phyloP scores from a whole-genome alignment of 768 basidiomycete genomes.

The Lanmaoa rubissima region DNA sequence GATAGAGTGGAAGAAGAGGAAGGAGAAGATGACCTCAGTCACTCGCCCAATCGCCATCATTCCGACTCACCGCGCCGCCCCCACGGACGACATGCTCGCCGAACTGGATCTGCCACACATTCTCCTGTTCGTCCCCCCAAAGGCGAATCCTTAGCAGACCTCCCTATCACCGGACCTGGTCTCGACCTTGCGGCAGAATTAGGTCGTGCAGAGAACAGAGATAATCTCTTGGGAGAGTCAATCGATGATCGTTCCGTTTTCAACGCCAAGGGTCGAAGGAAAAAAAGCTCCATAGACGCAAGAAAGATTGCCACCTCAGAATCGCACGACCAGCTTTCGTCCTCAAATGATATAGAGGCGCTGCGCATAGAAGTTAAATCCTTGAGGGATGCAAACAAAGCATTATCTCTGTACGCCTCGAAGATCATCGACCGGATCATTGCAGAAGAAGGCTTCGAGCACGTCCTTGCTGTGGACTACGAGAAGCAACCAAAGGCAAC shows the following conservation, averaged over 20 bases:
- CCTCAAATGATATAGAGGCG: slow-evolving; percentile 65
- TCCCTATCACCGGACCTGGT: slow-evolving; percentile 86
- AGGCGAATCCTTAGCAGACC: slow-evolving; percentile 82
- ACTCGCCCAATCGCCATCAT: slow-evolving; percentile 37
- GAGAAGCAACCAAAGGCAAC: slow-evolving; percentile 56
- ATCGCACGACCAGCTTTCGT: slow-evolving; percentile 42
- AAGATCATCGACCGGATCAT: slow-evolving; percentile 99
- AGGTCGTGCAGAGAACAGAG: slow-evolving; percentile 88
- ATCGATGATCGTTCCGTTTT: slow-evolving; percentile 49
- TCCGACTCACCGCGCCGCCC: slow-evolving; percentile 42
- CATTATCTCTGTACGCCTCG: slow-evolving; percentile 89
- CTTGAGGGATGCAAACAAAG: slow-evolving; percentile 94
- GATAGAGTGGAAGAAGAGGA: slow-evolving; percentile 59
- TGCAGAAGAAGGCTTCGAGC: slow-evolving; percentile 94
- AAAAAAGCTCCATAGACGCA: slow-evolving; percentile 31
- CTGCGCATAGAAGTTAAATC: slow-evolving; percentile 85
- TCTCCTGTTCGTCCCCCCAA: slow-evolving; percentile 44
- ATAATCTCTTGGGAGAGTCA: slow-evolving; percentile 57
- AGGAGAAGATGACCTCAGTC: slow-evolving; percentile 42
- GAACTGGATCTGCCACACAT: slow-evolving; percentile 51
- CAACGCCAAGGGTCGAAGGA: slow-evolving; percentile 47
- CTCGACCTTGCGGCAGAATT: slow-evolving; percentile 90
- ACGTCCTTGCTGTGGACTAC: slow-evolving; percentile 92
- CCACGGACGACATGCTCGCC: slow-evolving; percentile 46
- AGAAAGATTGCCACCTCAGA: slow-evolving; percentile 35